Base-by-base conservation (phyloP, 306 rosid species). In the Acacia confusa region DNA sequence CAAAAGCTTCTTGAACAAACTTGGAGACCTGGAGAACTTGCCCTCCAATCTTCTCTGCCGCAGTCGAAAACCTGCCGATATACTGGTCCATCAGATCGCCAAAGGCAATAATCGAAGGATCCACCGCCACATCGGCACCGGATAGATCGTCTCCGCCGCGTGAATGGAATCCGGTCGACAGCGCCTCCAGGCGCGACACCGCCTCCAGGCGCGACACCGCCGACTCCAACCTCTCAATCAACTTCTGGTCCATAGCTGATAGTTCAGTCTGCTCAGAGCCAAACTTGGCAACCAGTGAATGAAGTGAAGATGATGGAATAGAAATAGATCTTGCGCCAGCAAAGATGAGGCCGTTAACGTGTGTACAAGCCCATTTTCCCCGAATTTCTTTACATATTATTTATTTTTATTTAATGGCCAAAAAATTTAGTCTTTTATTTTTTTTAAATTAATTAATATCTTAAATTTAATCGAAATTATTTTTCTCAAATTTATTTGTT, bases 21-120 rank as follows among this genome's bases (percentile, higher is more conserved):
- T 88, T 83, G 0, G 94, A 86, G 34, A 70, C 88, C 24, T 90
- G 92, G 78, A 86, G 75, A 25, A 91, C 96, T 83, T 80, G 89
- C 40, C 97, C 97, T 34, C 97, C 97, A 58, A 93, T 91, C 85
- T 86, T 90, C 88, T 90, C 97, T n/a, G 94, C 91, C 4, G 94
- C 97, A 47, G 67, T 78, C 27, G 58, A 76, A 83, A 91, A 88
- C 86, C 92, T 90, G 57, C 78, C 86, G 36, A 91, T n/a, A 76
- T 77, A 87, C 85, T 81, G 84, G 36, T 70, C 86, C 53, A 79
- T 77, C 77, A 93, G 74, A 86, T 90, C 96, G 57, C 78, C 94
- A 64, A 86, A 93, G 30, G 92, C 94, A 79, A 90, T 57, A 57
- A 93, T 84, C 74, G 97, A 87, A 32, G 96, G 94, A 82, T 93